Percentiles rank a stretch among this genome's conserved stretches.
phyloP scores from a whole-genome alignment of 2,329 filamentous ascomycete genomes.

The Penicillium sp. region DNA sequence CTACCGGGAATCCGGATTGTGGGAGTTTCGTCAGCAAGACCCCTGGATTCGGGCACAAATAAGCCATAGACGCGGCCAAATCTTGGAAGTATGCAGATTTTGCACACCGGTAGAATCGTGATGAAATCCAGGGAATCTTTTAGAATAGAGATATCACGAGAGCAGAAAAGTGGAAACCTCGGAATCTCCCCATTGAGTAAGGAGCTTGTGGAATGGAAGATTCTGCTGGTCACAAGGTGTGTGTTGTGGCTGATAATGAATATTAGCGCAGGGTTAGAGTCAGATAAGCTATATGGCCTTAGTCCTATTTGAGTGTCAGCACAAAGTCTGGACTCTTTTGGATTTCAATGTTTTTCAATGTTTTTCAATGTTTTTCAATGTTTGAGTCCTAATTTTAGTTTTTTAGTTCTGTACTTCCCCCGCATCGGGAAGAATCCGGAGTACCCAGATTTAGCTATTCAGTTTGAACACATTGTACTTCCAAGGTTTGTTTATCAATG shows the following conservation, averaged over 20 bases:
- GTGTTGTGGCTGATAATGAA: background rate
- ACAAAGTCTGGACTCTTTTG: background rate
- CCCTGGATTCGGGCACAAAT: background rate
- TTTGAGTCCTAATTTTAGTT: background rate
- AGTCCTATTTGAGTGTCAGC: background rate
- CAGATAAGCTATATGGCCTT: constrained; percentile 4
- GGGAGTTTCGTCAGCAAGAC: background rate
- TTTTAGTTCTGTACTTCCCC: background rate
- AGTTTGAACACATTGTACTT: background rate
- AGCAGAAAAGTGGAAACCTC: background rate
- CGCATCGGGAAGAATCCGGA: background rate
- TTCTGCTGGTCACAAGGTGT: constrained; percentile 5
- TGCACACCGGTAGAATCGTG: background rate
- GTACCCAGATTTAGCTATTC: background rate
- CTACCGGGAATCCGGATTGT: background rate
- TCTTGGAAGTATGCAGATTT: background rate
- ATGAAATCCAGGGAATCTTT: background rate
- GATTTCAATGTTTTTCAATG: too few relatives aligned
- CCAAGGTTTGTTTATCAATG: background rate
- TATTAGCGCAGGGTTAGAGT: background rate
- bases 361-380: background rate
- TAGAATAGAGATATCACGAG: background rate
- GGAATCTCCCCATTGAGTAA: constrained; percentile 11
- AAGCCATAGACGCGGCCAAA: background rate
- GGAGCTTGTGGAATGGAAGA: constrained; percentile 9